A percentile compares a stretch with the other conserved stretches of the same genome.
phyloP scores from a whole-genome alignment of 2,329 filamentous ascomycete species.

The Colletotrichum higginsianum region DNA sequence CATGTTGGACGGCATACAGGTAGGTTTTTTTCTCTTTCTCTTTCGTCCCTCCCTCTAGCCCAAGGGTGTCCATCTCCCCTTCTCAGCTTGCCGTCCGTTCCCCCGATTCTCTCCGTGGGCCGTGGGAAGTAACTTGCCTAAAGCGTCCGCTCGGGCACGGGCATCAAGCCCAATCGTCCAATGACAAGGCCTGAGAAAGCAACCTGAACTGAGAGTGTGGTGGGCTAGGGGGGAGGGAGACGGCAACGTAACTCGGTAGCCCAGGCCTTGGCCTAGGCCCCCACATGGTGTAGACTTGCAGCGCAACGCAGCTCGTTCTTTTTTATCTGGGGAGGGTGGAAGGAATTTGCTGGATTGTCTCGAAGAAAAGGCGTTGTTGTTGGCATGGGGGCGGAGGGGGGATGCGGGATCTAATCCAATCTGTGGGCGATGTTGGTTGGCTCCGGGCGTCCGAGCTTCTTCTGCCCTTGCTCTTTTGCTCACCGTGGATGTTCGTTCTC shows the following conservation, averaged over 20 bases:
- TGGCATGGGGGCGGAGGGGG: constrained; percentile 4
- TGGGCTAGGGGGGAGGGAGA: background rate
- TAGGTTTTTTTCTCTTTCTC: too few species aligned
- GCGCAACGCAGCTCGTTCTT: background rate
- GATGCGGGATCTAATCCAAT: background rate
- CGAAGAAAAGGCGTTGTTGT: background rate
- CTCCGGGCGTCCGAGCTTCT: background rate
- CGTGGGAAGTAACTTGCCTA: constrained; percentile 25
- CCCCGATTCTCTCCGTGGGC: constrained; percentile 35
- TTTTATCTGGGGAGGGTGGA: background rate
- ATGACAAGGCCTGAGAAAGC: background rate
- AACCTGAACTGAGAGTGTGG: background rate
- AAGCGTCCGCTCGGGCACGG: constrained; percentile 15
- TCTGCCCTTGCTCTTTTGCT: background rate
- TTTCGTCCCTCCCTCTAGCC: too few species aligned
- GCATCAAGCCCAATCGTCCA: background rate
- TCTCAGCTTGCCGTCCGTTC: constrained; percentile 26
- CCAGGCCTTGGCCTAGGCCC: constrained; percentile 1
- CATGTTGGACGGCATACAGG: constrained; percentile 5
- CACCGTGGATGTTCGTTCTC: background rate
- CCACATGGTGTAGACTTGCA: background rate
- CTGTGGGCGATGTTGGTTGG: background rate
- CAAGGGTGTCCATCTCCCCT: background rate
- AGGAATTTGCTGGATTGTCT: background rate
- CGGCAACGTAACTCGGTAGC: constrained; percentile 1